Conservation (phyloP, 2,329 filamentous ascomycete genomes). For the Epichloe festucae region DNA sequence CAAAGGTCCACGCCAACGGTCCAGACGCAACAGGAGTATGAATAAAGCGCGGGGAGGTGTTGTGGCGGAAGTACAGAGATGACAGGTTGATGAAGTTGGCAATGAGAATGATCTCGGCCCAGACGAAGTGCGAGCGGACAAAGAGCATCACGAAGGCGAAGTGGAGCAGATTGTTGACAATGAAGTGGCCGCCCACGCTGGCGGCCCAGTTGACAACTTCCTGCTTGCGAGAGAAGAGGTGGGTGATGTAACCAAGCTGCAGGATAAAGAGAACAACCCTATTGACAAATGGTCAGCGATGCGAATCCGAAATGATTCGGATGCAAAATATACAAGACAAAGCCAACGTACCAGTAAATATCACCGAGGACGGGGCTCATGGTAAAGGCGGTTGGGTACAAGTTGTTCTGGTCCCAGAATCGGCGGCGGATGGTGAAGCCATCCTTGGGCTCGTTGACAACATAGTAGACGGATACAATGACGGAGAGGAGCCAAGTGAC, state of each 20-base stretch:
- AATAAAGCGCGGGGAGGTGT: conserved; percentile 57
- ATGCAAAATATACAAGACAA: not conserved
- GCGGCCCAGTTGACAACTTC: conserved; percentile 55
- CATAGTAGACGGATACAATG: conserved; percentile 62
- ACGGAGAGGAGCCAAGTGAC: conserved; percentile 65
- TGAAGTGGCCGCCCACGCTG: conserved; percentile 72
- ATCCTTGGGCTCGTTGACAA: conserved; percentile 49
- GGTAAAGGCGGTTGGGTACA: conserved; percentile 58
- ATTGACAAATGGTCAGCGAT: not conserved
- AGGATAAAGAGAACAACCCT: conserved; percentile 63
- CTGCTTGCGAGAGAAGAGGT: conserved; percentile 58
- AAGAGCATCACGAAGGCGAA: conserved; percentile 77
- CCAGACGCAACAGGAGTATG: conserved; percentile 64
- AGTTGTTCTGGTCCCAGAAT: conserved; percentile 64
- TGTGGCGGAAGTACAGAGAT: conserved; percentile 69
- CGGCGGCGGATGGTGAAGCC: conserved; percentile 43
- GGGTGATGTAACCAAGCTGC: conserved; percentile 62
- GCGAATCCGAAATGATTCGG: not conserved
- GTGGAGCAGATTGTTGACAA: conserved; percentile 71
- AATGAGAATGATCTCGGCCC: conserved; percentile 62
- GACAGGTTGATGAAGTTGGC: conserved; percentile 74
- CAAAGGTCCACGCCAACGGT: conserved; percentile 72
- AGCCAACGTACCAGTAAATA: conserved; percentile 59
- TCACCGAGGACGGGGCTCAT: conserved; percentile 51
- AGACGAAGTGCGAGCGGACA: conserved; percentile 60